Evolutionary conservation across 169 alveolate species (phyloP).

Genomic region (Plasmodium gaboni): DNA sequence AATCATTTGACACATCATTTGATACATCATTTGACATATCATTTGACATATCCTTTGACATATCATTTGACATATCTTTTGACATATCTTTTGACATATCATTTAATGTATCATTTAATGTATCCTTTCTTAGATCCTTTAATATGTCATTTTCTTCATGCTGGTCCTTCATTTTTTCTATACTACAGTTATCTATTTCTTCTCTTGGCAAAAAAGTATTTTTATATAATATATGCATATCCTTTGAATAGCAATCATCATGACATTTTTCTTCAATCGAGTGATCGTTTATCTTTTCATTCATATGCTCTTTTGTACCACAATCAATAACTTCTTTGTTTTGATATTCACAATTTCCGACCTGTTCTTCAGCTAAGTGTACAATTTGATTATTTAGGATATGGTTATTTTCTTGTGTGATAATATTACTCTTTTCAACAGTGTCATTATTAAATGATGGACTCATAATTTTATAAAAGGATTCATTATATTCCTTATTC

Average conservation of each 20-base stretch:
- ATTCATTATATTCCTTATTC: background rate
- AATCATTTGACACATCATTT: background rate
- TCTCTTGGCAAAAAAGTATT: background rate
- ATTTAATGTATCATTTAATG: background rate
- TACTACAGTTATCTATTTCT: constrained; percentile 9
- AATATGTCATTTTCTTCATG: background rate
- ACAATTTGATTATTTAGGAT: background rate
- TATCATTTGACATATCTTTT: too few species aligned
- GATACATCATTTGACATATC: too few species aligned
- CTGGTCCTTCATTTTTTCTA: background rate
- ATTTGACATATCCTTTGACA: too few species aligned
- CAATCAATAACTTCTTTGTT: too few species aligned
- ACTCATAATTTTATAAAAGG: constrained; percentile 21
- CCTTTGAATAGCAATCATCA: too few species aligned
- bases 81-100: too few species aligned
- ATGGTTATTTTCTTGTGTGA: background rate
- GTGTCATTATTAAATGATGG: background rate
- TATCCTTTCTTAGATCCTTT: background rate
- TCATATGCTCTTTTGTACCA: too few species aligned
- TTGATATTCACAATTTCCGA: too few species aligned
- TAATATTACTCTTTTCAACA: constrained; percentile 1
- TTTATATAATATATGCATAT: too few species aligned
- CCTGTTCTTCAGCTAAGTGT: too few species aligned
- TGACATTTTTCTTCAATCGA: too few species aligned
- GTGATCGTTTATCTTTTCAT: too few species aligned